Evolutionary conservation across 2,329 filamentous ascomycete species (phyloP), one percentile per base, ranked within the genome.

Genomic region (Aspergillus puulaauensis): DNA sequence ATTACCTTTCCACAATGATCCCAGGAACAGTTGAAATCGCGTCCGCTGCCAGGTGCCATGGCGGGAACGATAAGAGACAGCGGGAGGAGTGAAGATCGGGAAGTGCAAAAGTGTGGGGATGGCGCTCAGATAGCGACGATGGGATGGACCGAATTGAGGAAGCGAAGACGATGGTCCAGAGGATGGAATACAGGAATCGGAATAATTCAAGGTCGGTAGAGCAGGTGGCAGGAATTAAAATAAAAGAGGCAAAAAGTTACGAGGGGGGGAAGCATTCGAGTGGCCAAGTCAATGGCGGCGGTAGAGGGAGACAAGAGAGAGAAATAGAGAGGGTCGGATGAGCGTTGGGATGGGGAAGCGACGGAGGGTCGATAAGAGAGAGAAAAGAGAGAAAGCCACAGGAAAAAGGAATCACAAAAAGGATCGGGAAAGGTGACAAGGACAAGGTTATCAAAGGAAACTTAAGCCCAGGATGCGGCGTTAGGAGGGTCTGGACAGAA

Each of bases 1-100:
- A 66, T 55, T 69, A 78, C 76, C 74, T 79, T 79, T 61, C 70
- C 72, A 66, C 76, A 79, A 47, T 71, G 64, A 54, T 73, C 68
- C 76, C 76, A 79, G 12, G 74, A 65, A 65, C 76, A 79, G 63
- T 73, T 75, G 58, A 79, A 79, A 61, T 75, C 73, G 64, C 75
- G 75, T 61, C 73, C 72, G 63, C 68, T 68, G 37, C 73, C 73
- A 53, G 73, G 75, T 54, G 74, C 73, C 75, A 77, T 77, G 62
- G 58, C 65, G 59, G 52, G 45, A 56, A 43, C 23, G 39, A 27
- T 27, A n/a, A 31, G 35, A 21, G 35, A 17, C 23, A 40, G 23
- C 17, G 21, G 31, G 6, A 53, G 51, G 8, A 21, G 21, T 17
- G n/a, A 40, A 47, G 41, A 33, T 23, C 21, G 49, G 49, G 40